A percentile compares a stretch with the other conserved stretches of the same genome.
phyloP scores from a whole-genome alignment of 306 rosid species.

The Phaseolus lunatus region DNA sequence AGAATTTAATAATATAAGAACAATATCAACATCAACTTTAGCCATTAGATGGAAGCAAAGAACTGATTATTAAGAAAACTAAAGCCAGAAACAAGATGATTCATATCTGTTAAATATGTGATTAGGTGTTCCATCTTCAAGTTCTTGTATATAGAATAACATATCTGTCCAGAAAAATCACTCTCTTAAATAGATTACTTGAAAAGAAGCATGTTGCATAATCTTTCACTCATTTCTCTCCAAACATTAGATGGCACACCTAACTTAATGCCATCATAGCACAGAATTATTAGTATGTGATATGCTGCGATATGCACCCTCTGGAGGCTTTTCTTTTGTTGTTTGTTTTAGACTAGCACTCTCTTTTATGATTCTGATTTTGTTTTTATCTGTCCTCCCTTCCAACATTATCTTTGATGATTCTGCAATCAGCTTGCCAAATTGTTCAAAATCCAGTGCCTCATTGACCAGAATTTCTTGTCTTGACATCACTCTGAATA shows the following conservation, averaged over 20 bases:
- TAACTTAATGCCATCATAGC: constrained; percentile 35
- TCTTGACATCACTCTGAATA: constrained; percentile 34
- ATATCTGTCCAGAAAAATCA: neutral
- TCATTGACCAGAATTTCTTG: constrained; percentile 54
- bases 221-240: constrained; percentile 14
- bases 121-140: neutral
- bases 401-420: constrained; percentile 35
- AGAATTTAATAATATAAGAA: neutral
- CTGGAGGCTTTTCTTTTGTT: constrained; percentile 44
- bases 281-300: constrained; percentile 42
- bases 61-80: neutral
- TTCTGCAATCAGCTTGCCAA: constrained; percentile 44
- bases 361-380: constrained; percentile 41
- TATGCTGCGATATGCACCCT: constrained; percentile 62
- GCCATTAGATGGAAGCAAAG: constrained; percentile 17
- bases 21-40: neutral
- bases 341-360: constrained; percentile 31
- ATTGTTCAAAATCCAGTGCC: constrained; percentile 48
- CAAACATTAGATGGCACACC: constrained; percentile 32
- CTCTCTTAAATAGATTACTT: neutral
- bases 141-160: neutral
- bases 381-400: constrained; percentile 43
- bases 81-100: constrained; percentile 19
- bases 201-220: constrained; percentile 12
- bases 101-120: neutral